phyloP scores from a whole-genome alignment of 306 rosid genomes.

The Oxytropis ochrocephala region DNA sequence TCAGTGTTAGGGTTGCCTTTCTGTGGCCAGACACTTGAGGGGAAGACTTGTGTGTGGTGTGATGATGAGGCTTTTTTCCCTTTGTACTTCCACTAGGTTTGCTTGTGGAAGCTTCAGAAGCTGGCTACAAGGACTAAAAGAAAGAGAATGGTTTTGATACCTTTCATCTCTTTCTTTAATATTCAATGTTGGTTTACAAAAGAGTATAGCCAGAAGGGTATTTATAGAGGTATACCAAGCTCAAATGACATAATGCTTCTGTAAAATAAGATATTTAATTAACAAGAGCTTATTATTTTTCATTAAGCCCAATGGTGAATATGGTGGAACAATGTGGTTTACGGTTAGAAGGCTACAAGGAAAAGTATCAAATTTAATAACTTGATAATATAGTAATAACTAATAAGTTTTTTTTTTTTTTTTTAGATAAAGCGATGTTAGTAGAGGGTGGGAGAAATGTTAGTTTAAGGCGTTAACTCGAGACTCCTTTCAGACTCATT shows the following conservation, averaged over 20 bases:
- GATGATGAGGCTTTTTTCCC: constrained; percentile 16
- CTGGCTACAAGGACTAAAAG: background rate
- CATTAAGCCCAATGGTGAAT: background rate
- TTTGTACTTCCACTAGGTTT: constrained; percentile 13
- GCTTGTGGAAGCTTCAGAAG: background rate
- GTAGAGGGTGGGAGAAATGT: too few species aligned
- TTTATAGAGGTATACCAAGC: constrained; percentile 12
- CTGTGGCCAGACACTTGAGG: constrained; percentile 18
- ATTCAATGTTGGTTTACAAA: background rate
- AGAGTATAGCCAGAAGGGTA: background rate
- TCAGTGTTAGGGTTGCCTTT: constrained; percentile 40
- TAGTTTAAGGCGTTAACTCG: too few species aligned
- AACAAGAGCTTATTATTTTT: background rate
- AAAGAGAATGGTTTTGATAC: background rate
- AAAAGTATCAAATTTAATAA: background rate
- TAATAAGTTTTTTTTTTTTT: too few species aligned
- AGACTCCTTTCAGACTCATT: too few species aligned
- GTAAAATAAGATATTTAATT: background rate
- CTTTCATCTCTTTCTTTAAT: background rate
- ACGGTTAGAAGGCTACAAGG: background rate
- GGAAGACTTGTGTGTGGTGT: constrained; percentile 27
- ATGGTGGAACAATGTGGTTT: background rate
- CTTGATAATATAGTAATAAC: too few species aligned
- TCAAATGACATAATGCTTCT: background rate
- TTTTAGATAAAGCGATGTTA: too few species aligned